Evolutionary conservation across 768 basidiomycete species (phyloP), one percentile per base, ranked within the genome.

Genomic region (Leccinum uliginosum): DNA sequence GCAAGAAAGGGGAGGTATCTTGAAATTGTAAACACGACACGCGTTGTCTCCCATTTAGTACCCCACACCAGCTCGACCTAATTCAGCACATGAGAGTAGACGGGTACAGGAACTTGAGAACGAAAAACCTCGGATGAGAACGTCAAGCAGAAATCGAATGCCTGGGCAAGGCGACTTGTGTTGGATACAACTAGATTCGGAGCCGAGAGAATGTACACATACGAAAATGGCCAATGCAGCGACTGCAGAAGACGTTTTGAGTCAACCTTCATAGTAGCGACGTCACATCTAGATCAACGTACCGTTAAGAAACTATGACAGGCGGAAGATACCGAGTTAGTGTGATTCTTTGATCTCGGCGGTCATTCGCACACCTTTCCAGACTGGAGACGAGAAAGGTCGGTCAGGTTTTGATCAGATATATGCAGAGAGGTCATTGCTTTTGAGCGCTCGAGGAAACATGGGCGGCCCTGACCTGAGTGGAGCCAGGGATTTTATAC

Each of bases 1-100:
- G 62, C 38, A 50, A 69, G 3, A 30, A 69, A 64, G 26, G 69
- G 52, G 34, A 71, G 52, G 53, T 71, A 71, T 60, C 67, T 68
- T 46, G 69, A 53, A 9, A 69, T 6, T 6, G 67, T 64, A 49
- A 69, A 69, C 17, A 71, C 53, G 23, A 62, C 34, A 34, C 67
- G 67, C 32, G 69, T 34, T 6, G 23, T 21, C n/a, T 53, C 58
- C 67, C 67, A 71, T 34, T 54, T 64, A 8, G 62, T 58, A 11
- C 65, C 60, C 67, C 69, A 69, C 12, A 66, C 56, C 49, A 59
- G 50, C 51, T 57, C 56, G 2, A 69, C 63, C 67, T 69, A 21
- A n/a, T 26, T 11, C 29, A 14, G 2, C 10, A 2, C 2, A 38
- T 64, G 17, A 65, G 52, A 47, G 24, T 21, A 5, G 40, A 24